Evolutionary conservation across 352 stramenopile genomes (phyloP).

Genomic region (Globisporangium parvum): DNA sequence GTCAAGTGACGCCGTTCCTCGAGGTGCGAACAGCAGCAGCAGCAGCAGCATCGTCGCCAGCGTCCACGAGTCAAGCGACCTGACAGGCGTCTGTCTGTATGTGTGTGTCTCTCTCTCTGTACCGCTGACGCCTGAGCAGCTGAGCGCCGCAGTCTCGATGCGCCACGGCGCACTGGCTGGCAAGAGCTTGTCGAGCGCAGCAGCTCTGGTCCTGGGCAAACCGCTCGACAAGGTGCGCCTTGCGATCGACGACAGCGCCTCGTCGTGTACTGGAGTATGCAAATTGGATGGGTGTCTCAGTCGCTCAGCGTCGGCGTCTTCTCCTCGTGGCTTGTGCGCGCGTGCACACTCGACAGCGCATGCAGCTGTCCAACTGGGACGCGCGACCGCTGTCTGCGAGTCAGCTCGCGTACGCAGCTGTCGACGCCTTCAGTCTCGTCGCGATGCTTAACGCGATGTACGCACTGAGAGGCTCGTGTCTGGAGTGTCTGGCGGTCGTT

Average conservation of each 20-base stretch:
- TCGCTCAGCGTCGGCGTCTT: neutral
- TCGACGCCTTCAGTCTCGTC: slow-evolving; percentile 58
- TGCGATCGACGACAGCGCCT: neutral
- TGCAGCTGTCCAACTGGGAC: slow-evolving; percentile 74
- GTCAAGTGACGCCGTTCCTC: slow-evolving; percentile 30
- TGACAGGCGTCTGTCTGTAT: neutral
- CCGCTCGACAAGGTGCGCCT: slow-evolving; percentile 50
- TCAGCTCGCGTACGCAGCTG: slow-evolving; percentile 52
- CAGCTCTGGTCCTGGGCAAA: slow-evolving; percentile 36
- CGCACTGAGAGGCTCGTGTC: slow-evolving; percentile 6
- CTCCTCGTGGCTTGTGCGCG: neutral
- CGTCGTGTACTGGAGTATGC: neutral
- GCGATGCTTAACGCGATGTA: slow-evolving; percentile 49
- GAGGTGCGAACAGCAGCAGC: slow-evolving; percentile 20
- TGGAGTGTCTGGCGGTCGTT: slow-evolving; percentile 2
- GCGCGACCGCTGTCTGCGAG: slow-evolving; percentile 36
- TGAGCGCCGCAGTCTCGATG: slow-evolving; percentile 26
- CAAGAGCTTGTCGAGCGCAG: slow-evolving; percentile 40
- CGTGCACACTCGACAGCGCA: slow-evolving; percentile 18
- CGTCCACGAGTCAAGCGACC: neutral
- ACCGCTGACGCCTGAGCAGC: slow-evolving; percentile 8
- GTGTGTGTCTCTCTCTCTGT: slow-evolving; percentile 3
- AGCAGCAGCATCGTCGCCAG: neutral
- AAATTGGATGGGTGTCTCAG: neutral
- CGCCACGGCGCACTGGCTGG: slow-evolving; percentile 20